phyloP scores from a whole-genome alignment of 176 grass and related monocot species.

The Musa troglodytarum region DNA sequence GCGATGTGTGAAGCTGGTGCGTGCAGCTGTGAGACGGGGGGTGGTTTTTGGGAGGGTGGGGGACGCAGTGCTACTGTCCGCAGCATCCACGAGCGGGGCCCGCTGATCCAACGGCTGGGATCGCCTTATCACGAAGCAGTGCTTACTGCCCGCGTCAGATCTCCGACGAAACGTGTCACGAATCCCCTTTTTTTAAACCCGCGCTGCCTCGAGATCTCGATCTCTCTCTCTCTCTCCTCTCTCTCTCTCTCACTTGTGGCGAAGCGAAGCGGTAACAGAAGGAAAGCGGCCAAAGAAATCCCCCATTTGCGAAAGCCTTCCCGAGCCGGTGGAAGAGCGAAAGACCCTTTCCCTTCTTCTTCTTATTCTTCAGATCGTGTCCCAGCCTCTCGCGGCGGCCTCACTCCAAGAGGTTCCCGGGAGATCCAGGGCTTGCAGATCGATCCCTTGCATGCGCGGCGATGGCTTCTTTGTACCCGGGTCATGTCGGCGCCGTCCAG shows the following conservation, averaged over 20 bases:
- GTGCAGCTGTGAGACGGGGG: neutral
- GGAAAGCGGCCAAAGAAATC: neutral
- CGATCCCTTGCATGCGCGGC: neutral
- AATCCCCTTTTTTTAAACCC: conserved; percentile 1
- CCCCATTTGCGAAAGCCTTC: neutral
- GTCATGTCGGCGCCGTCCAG: conserved; percentile 34
- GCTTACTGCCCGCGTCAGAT: neutral
- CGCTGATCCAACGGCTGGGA: neutral
- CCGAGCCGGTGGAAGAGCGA: too few species aligned
- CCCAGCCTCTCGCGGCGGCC: neutral
- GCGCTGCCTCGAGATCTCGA: conserved; percentile 8
- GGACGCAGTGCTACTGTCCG: too few species aligned
- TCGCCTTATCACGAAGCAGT: neutral
- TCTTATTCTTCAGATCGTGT: neutral
- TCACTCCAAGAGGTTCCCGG: neutral
- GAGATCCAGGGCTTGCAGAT: neutral
- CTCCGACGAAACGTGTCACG: neutral
- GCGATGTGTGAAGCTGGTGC: neutral
- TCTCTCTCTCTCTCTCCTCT: neutral
- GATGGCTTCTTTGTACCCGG: conserved; percentile 9
- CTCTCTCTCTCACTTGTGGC: neutral
- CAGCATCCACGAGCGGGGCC: neutral
- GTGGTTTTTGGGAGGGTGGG: neutral
- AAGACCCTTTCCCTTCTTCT: neutral
- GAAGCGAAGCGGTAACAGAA: neutral